Percentiles rank a stretch among this genome's conserved stretches.
phyloP scores from a whole-genome alignment of 1,284 basidiomycete genomes.

The Lignosus rhinocerotis region DNA sequence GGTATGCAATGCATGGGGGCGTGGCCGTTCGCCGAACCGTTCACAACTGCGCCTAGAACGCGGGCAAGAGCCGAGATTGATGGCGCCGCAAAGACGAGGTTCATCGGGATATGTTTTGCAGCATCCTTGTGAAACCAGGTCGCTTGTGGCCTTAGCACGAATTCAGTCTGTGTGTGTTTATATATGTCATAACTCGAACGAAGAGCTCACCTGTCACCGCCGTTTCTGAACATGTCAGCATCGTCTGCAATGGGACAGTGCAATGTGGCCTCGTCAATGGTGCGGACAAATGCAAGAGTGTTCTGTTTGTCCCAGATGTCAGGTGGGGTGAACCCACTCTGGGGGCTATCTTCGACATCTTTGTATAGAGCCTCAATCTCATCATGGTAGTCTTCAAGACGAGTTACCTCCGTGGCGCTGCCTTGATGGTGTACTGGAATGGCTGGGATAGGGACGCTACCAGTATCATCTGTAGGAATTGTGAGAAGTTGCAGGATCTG shows the following conservation, averaged over 20 bases:
- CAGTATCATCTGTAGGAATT: conserved; percentile 35
- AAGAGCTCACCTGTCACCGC: conserved; percentile 40
- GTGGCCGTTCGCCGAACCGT: conserved; percentile 26
- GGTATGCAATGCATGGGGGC: conserved; percentile 11
- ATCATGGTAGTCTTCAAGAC: conserved; percentile 35
- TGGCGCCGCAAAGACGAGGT: conserved; percentile 40
- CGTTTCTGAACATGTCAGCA: conserved; percentile 42
- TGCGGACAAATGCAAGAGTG: conserved; percentile 31
- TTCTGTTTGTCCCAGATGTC: conserved; percentile 28
- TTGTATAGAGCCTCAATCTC: conserved; percentile 40
- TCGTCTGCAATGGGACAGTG: conserved; percentile 26
- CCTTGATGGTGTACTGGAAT: conserved; percentile 40
- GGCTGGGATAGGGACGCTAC: conserved; percentile 35
- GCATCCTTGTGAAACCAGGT: conserved; percentile 37
- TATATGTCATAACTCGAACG: neutral
- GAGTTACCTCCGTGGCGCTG: conserved; percentile 33
- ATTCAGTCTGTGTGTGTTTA: no score
- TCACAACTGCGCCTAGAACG: conserved; percentile 19
- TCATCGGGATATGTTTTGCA: conserved; percentile 26
- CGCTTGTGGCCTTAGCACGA: conserved; percentile 33
- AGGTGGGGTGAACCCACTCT: conserved; percentile 31
- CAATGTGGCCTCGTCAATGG: conserved; percentile 31
- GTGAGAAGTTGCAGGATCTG: neutral
- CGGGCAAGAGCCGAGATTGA: conserved; percentile 32
- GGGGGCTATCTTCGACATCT: conserved; percentile 29